Evolutionary conservation across 345 rosid species (phyloP), one percentile per base, ranked within the genome.

Genomic region (Microthlaspi erraticum): DNA sequence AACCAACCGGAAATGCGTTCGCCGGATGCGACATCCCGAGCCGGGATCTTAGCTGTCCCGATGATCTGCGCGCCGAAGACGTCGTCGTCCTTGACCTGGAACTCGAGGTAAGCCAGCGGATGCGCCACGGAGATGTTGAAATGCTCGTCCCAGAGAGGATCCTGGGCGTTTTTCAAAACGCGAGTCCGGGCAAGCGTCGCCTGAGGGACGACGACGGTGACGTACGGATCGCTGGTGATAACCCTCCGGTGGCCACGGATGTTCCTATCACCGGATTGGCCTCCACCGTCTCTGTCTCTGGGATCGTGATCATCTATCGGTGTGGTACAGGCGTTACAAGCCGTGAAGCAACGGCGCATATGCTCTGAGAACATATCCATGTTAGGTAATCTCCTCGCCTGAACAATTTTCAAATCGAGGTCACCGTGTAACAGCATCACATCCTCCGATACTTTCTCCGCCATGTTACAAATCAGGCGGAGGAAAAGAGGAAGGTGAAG

Each of bases 171-270:
- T 67, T 86, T 88, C 39, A 94, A 13, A 10, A 94, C 97, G 19
- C 87, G 82, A 0, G 98, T 89, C 6, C 98, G 82, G 6, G 99
- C 99, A 10, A 94, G 63, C 13, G 97, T 94, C 37, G 92, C 83
- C 36, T 94, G 98, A 0, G 99, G 99, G 23, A 94, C 97, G 2
- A 76, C 70, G 50, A 94, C 93, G 67, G 92, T 88, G 39, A 87
- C 96, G 58, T 94, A 94, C 0, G 98, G 84, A 46, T 91, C 98
- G 68, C 93, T 88, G 55, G 93, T 86, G 82, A 94, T 77, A 18
- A 89, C 79, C 50, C 76, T 81, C 6, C 79, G 64, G 78, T 74
- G 82, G 14, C 43, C 73, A 32, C 18, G 86, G 51, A 66, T 33
- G 26, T 63, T 70, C 2, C 18, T n/a, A 57, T 70, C 73, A 6